Base-by-base conservation (phyloP, 177 flowering plant genomes). In the Vitis hybrid region DNA sequence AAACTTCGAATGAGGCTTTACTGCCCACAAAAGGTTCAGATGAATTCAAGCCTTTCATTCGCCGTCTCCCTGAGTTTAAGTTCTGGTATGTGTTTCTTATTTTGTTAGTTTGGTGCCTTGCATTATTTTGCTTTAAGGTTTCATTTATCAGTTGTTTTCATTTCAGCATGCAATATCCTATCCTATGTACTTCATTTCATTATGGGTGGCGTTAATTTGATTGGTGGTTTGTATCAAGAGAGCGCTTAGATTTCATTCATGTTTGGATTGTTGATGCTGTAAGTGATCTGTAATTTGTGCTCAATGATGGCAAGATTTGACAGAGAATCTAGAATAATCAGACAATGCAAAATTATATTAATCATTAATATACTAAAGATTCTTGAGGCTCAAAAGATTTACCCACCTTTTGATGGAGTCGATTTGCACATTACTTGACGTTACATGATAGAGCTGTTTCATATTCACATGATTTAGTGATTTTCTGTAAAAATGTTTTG, bases 21-120 rank as follows among this genome's bases (percentile, higher is more conserved):
- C 74, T 86, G 67, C 92, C 92, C 0, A 86, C 88, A 5, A 88
- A 86, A 60, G 90, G 85, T 69, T 84, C 89, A 0, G 90, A 86
- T 74, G 92, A 88, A 65, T 88, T 88, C 79, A 88, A 85, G 81
- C 92, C 92, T 10, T 86, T 88, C 71, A 83, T 88, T 66, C 92
- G 90, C 64, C 82, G 92, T 3, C 89, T 88, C 14, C 90, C 92
- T 1, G 90, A 88, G 82, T 88, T 88, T 64, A 86, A 86, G 72
- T 88, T 88, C 78, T 83, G 86, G 86, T 83, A 79, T 66, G 23
- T 60, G 17, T 62, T 21, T 21, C 40, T 52, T 50, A 50, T 45
- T 68, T 11, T 48, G 52, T 50, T 19, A 45, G 30, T 17, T 51
- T 18, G 52, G n/a, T 8, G 62, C 50, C 32, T 68, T 34, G 14